Base-by-base conservation (phyloP, 2,329 filamentous ascomycete genomes). In the Plectosphaerella sp. region DNA sequence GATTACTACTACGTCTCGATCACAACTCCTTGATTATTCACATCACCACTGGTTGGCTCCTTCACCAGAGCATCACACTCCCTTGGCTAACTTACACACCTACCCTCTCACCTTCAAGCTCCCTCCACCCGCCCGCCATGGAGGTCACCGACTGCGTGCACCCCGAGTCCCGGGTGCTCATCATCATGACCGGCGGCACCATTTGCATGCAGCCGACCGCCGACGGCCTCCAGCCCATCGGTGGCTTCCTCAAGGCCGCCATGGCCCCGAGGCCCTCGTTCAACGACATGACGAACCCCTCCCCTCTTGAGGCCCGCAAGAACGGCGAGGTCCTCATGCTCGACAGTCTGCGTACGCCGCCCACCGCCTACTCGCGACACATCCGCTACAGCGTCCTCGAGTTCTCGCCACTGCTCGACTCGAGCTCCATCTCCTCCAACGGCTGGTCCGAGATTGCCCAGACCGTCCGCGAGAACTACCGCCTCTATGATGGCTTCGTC, bases 121-220 rank as follows among this genome's bases (percentile, higher is more conserved):
- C n/a, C n/a, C n/a, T n/a, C n/a, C 25, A 28, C 18, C 39, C 36
- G 28, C 33, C 16, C 35, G 15, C 35, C 12, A 48, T 48, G 47
- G 48, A 33, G 16, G 24, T 48, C 15, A 48, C 56, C 20, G 50
- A 56, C 37, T 54, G 50, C 33, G 47, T 47, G 9, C 76, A 76
- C 53, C 87, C 87, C 11, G 90, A 95, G 67, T 90, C 89, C 22
- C 80, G 89, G 53, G 88, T 97, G 12, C 77, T 97, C 58, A 88
- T 96, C 62, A 89, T 96, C 69, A 93, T 95, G 75, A 96, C 92
- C 12, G 91, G 89, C 54, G 88, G 88, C 45, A 91, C 88, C 7
- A 96, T 96, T 62, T 96, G 91, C 72, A 96, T 97, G 92, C 84
- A 87, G 64, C 86, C 85, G 51, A 91, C 90, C 10, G 79, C 82